Base-by-base conservation (phyloP, 148 eudicot genomes). In the Rhododendron griersonianum region DNA sequence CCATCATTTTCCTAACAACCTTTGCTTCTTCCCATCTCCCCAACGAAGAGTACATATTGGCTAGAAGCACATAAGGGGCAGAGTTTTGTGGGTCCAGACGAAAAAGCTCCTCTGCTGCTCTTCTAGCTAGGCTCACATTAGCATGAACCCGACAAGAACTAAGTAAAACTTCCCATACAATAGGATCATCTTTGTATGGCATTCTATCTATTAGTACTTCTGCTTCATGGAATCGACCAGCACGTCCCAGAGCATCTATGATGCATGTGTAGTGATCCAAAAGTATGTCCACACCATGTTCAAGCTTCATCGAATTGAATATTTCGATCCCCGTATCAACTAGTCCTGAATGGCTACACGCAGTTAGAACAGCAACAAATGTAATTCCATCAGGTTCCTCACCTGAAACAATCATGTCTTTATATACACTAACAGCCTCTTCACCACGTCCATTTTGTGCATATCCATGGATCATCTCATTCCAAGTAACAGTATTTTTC, bases 21-120 rank as follows among this genome's bases (percentile, higher is more conserved):
- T 88, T 88, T 18, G 89, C 93, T 63, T 94, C 98, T 80, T 95
- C 96, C 98, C 97, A 95, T 88, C 95, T 92, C 51, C 92, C 95
- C 88, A 91, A 81, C 15, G 98, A 92, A 51, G 94, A 88, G 89
- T 92, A 94, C 44, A 94, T 89, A 89, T 93, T 94, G 11, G 92
- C 94, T 48, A 94, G 82, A 89, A 94, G 98, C 37, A 93, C 91
- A 84, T 93, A 94, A 76, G 94, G 92, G 21, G 94, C 89, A 63
- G 92, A 92, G 84, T 90, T 90, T 41, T 88, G n/a, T 1, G 95
- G 94, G 84, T 94, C 90, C 79, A 94, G 81, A 30, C 82, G 86
- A 83, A 92, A 86, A 77, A 95, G 95, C 53, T 89, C 92, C 63
- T 90, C 88, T 23, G 98, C 95, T 81, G 98, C 95, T 87, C 88